Evolutionary conservation across 345 rosid species (phyloP), one percentile per base, ranked within the genome.

Genomic region (Capsella bursapastoris): DNA sequence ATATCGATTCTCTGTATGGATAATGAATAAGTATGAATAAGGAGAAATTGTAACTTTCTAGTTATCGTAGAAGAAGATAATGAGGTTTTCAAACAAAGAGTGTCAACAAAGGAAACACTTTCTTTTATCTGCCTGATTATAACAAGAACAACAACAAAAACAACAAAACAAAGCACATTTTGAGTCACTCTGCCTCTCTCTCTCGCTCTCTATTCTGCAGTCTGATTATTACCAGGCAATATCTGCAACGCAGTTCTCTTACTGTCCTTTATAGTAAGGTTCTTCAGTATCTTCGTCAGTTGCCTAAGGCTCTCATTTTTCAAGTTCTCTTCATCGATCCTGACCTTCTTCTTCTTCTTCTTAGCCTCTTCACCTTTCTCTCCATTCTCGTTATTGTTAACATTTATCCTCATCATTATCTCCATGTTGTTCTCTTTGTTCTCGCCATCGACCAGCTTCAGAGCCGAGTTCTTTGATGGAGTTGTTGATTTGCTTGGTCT

Each of bases 241-340:
- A 32, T 31, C 76, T 77, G 72, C 67, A 77, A 50, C 14, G 80
- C 80, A 4, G 72, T 41, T 77, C 76, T 77, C 57, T 56, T 76
- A 48, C 31, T 57, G 12, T 8, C 3, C 59, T 77, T 71, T 1
- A 77, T 41, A 12, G 35, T 1, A 1, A 86, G 81, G 3, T 81
- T 55, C 68, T 74, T 79, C 44, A 83, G 14, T 82, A 69, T 73
- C 82, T 83, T 85, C 35, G 3, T 64, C 34, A 89, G 78, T 56
- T 66, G 41, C 72, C 90, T 86, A 7, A 82, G 14, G 73, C 96
- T 89, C 59, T n/a, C 37, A 3, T 61, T 72, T 25, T 66, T 56
- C 58, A 80, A 69, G 5, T 12, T 55, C 25, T 76, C 81, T 59
- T 75, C 83, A 37, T 68, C 78, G 25, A 66, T 41, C n/a, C 1